phyloP scores from a whole-genome alignment of 2,329 filamentous ascomycete genomes.

The Aplosporella prunicola region DNA sequence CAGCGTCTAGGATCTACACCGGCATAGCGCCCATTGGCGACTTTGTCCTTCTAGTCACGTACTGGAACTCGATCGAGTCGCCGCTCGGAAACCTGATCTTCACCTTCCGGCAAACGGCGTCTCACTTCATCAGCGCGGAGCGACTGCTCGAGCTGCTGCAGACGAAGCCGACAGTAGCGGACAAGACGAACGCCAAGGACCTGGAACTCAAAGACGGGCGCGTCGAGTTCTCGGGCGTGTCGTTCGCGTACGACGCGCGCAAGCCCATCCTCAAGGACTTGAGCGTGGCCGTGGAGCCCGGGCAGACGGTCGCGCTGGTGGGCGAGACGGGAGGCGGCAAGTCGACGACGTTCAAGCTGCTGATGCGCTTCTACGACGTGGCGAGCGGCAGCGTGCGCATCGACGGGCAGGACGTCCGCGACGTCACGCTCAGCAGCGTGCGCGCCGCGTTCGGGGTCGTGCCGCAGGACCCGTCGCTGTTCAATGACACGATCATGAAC shows the following conservation, averaged over 20 bases:
- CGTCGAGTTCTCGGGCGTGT: slow-evolving; percentile 38
- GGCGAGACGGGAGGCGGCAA: slow-evolving; percentile 50
- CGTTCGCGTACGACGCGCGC: slow-evolving; percentile 44
- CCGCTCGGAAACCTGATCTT: slow-evolving; percentile 44
- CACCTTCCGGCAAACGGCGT: slow-evolving; percentile 39
- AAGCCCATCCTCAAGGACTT: slow-evolving; percentile 45
- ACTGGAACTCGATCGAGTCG: slow-evolving; percentile 45
- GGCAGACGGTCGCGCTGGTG: slow-evolving; percentile 46
- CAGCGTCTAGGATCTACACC: slow-evolving; percentile 43
- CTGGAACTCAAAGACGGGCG: slow-evolving; percentile 43
- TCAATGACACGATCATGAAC: slow-evolving; percentile 31
- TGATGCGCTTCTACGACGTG: slow-evolving; percentile 48
- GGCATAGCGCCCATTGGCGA: slow-evolving; percentile 45
- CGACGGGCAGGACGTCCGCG: slow-evolving; percentile 46
- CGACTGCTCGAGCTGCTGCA: slow-evolving; percentile 49
- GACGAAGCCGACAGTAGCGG: slow-evolving; percentile 46
- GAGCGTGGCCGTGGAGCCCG: slow-evolving; percentile 39
- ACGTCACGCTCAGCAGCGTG: slow-evolving; percentile 45
- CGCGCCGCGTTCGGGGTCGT: slow-evolving; percentile 39
- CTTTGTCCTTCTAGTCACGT: slow-evolving; percentile 56
- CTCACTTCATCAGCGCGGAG: slow-evolving; percentile 56
- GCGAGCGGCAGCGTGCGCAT: slow-evolving; percentile 40
- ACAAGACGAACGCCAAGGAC: slow-evolving; percentile 38
- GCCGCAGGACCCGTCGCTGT: slow-evolving; percentile 33
- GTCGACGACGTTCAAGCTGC: slow-evolving; percentile 46